Conservation (phyloP, 768 basidiomycete genomes). For the Termitomyces sp. region DNA sequence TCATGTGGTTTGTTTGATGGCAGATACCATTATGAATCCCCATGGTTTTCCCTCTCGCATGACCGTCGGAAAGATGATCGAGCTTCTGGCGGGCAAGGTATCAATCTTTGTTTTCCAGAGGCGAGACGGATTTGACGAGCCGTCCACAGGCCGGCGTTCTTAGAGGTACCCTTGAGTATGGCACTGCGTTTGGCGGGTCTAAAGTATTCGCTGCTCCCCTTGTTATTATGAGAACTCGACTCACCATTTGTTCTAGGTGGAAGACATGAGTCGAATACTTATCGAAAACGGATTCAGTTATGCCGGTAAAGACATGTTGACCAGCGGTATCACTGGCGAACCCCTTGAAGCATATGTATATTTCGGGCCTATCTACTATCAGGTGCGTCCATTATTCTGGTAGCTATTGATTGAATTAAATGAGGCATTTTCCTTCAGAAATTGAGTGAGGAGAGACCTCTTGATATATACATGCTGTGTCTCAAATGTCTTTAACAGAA, state of each 20-base stretch:
- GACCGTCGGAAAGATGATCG: constrained; percentile 99
- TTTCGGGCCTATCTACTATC: constrained; percentile 98
- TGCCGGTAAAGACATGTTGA: constrained; percentile 98
- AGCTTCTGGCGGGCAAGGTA: constrained; percentile 92
- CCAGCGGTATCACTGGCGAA: constrained; percentile 96
- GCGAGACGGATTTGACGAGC: neutral
- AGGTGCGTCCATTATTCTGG: constrained; percentile 44
- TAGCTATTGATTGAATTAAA: constrained; percentile 1
- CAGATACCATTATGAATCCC: constrained; percentile 99
- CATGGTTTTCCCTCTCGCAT: constrained; percentile 99
- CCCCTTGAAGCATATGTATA: constrained; percentile 96
- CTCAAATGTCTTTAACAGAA: constrained; percentile 40
- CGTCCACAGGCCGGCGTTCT: constrained; percentile 78
- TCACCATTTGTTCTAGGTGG: constrained; percentile 52
- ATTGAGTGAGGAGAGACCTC: constrained; percentile 64
- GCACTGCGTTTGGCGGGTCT: constrained; percentile 96
- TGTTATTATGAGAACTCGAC: neutral
- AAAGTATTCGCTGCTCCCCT: constrained; percentile 55
- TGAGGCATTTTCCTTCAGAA: constrained; percentile 52
- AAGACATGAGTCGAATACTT: constrained; percentile 96
- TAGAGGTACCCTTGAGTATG: constrained; percentile 85
- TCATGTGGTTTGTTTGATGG: constrained; percentile 11
- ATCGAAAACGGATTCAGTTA: constrained; percentile 96
- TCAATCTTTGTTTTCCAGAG: neutral
- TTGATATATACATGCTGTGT: constrained; percentile 6